Evolutionary conservation across 2,329 filamentous ascomycete species (phyloP).

Genomic region (Paecilomyces dactylethromorphus): DNA sequence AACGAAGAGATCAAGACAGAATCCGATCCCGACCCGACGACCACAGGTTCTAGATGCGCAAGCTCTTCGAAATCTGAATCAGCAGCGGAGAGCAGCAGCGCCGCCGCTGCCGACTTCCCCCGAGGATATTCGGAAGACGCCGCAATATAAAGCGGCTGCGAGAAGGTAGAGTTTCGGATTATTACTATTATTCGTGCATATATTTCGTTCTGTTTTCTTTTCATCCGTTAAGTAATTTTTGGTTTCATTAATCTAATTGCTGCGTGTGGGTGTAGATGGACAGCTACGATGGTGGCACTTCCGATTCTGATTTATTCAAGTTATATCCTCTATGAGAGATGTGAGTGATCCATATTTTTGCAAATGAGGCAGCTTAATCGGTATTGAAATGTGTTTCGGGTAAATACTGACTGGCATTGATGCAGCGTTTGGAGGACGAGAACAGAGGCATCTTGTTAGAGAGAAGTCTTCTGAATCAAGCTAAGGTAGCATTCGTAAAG

Average conservation of each 20-base stretch:
- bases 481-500: too few species aligned
- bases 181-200: neutral
- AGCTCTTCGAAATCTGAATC: neutral
- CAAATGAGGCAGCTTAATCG: too few species aligned
- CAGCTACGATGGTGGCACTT: constrained; percentile 18
- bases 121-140: constrained; percentile 33
- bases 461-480: too few species aligned
- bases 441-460: too few species aligned
- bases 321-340: constrained; percentile 19
- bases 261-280: constrained; percentile 12
- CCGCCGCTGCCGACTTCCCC: constrained; percentile 7
- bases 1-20: neutral
- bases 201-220: neutral
- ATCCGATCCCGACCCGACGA: neutral
- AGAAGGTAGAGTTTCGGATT: constrained; percentile 22
- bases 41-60: neutral
- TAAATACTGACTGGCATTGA: neutral
- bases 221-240: neutral
- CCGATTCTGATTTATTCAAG: constrained; percentile 20
- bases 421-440: too few species aligned
- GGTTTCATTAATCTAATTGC: neutral
- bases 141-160: constrained; percentile 32
- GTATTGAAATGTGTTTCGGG: too few species aligned
- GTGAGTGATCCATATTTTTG: constrained; percentile 4
- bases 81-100: neutral